These are phyloP conservation scores for Ceratobasidium sp. DNA, from an alignment of 1,284 basidiomycete species.

Conservation along the genomic window DNA sequence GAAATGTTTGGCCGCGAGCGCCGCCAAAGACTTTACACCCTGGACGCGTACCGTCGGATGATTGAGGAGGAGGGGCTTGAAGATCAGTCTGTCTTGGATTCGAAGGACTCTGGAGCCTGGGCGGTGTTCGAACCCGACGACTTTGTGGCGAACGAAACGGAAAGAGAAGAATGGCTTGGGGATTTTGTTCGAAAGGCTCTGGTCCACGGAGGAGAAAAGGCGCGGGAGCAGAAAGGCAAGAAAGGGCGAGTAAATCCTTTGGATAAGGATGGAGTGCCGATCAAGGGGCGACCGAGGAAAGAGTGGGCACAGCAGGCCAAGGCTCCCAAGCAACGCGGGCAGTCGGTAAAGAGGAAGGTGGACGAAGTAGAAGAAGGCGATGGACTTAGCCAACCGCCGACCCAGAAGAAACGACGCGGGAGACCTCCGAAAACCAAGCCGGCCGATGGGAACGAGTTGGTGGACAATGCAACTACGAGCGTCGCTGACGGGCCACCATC, in stretches of 20 bases:
- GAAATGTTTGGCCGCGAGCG: constrained; percentile 85
- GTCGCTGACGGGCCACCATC: neutral
- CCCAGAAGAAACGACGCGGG: constrained; percentile 57
- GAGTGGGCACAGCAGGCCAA: constrained; percentile 8
- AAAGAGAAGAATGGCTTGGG: constrained; percentile 10
- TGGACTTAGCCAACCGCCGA: constrained; percentile 12
- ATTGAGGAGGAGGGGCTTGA: constrained; percentile 30
- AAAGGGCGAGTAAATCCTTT: constrained; percentile 50
- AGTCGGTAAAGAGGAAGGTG: constrained; percentile 3
- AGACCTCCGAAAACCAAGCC: constrained; percentile 55
- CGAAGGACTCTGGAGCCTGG: constrained; percentile 36
- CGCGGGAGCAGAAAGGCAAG: constrained; percentile 50
- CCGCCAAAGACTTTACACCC: constrained; percentile 80
- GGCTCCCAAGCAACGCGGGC: constrained; percentile 13
- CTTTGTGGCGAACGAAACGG: constrained; percentile 24
- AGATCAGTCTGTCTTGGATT: constrained; percentile 17
- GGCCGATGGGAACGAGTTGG: neutral
- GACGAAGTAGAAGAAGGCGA: constrained; percentile 10
- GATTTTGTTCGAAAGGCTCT: neutral
- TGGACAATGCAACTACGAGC: neutral
- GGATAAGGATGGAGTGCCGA: constrained; percentile 51
- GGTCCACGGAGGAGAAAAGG: constrained; percentile 49
- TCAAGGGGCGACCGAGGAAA: constrained; percentile 58
- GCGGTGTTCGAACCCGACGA: constrained; percentile 32
- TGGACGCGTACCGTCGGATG: constrained; percentile 55